phyloP scores from a whole-genome alignment of 805 yeast genomes.

The Myxozyma monticola region DNA sequence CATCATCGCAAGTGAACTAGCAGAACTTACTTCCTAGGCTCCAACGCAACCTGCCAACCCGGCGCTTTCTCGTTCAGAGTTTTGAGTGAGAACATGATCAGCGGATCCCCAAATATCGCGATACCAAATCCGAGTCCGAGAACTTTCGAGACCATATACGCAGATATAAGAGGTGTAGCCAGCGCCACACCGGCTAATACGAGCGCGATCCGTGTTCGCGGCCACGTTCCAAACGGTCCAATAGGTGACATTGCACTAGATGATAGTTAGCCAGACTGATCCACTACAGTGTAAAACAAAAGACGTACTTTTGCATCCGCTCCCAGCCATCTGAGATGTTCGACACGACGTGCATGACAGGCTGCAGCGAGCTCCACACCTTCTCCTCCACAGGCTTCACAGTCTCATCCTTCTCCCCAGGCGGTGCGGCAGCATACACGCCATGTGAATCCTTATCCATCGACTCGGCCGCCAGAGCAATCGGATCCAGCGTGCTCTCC shows the following conservation, averaged over 20 bases:
- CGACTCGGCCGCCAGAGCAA: conserved; percentile 1
- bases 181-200: background rate
- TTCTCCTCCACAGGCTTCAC: conserved; percentile 16
- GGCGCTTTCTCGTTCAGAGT: conserved; percentile 6
- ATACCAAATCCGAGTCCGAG: conserved; percentile 3
- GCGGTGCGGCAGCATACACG: background rate
- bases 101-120: conserved; percentile 12
- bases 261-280: background rate
- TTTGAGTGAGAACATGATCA: background rate
- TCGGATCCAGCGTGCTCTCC: conserved; percentile 1
- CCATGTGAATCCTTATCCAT: conserved; percentile 1
- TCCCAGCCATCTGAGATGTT: conserved; percentile 21
- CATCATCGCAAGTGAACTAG: background rate
- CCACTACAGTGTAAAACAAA: background rate
- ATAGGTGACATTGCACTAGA: conserved; percentile 16
- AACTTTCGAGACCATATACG: conserved; percentile 8
- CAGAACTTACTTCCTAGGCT: conserved; percentile 12
- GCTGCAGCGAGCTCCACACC: conserved; percentile 10
- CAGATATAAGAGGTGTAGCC: background rate
- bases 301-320: conserved; percentile 11
- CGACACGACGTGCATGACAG: conserved; percentile 13
- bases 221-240: conserved; percentile 5
- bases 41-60: conserved; percentile 7
- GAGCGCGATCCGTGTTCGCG: conserved; percentile 6
- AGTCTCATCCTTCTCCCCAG: conserved; percentile 1